A percentile compares a stretch with the other conserved stretches of the same genome.
These are phyloP conservation scores for Misopates orontium DNA, from an alignment of 257 asterid species.

Conservation along the genomic window DNA sequence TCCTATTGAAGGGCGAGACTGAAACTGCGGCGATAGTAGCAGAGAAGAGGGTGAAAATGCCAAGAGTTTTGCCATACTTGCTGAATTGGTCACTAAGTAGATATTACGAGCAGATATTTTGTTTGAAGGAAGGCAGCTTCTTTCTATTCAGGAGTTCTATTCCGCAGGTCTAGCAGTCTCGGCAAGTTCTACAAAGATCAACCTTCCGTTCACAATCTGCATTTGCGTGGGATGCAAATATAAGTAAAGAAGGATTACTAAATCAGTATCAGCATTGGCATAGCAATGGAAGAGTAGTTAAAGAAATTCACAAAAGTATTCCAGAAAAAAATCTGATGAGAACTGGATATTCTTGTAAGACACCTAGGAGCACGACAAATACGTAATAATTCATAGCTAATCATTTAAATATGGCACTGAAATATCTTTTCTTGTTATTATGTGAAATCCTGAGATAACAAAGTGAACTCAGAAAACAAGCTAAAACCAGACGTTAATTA, in stretches of 20 bases:
- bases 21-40: constrained; percentile 42
- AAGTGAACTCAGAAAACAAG: constrained; percentile 2
- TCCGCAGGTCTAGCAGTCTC: constrained; percentile 35
- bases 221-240: constrained; percentile 19
- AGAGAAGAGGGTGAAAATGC: constrained; percentile 60
- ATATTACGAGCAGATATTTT: constrained; percentile 9
- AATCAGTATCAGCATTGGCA: constrained; percentile 27
- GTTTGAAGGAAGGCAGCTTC: constrained; percentile 2
- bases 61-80: constrained; percentile 60
- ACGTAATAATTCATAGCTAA: neutral
- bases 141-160: constrained; percentile 26
- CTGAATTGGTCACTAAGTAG: constrained; percentile 15
- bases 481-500: neutral
- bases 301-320: neutral
- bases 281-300: neutral
- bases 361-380: no score
- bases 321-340: constrained; percentile 1
- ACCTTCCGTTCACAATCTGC: constrained; percentile 65
- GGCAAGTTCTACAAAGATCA: constrained; percentile 63
- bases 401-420: neutral
- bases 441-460: neutral
- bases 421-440: neutral
- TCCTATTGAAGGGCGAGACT: constrained; percentile 35
- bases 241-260: neutral
- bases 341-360: no score